A percentile compares a stretch with the other conserved stretches of the same genome.
phyloP scores from a whole-genome alignment of 176 grass and related monocot species.

The Tillandsia fasciculata region DNA sequence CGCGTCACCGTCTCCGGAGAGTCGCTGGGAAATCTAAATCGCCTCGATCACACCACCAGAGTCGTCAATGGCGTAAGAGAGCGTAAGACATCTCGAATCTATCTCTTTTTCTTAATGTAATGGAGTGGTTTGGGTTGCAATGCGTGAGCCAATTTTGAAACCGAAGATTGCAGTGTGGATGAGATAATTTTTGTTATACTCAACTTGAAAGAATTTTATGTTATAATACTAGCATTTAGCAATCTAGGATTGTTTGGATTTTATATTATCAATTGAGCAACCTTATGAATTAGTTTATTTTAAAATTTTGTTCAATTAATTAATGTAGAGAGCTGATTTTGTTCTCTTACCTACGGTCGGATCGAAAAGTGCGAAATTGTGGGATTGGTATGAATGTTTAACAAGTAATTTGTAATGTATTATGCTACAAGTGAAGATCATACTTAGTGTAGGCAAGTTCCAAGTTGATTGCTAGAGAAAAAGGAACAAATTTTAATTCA shows the following conservation, averaged over 20 bases:
- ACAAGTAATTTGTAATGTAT: neutral
- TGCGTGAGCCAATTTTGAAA: neutral
- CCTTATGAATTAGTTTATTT: neutral
- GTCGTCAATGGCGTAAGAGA: constrained; percentile 41
- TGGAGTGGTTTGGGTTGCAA: constrained; percentile 3
- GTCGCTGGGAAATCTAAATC: constrained; percentile 35
- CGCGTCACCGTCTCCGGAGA: neutral
- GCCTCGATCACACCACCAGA: constrained; percentile 33
- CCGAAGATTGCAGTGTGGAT: neutral
- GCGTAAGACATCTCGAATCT: constrained; percentile 30
- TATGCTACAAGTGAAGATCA: neutral
- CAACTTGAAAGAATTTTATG: too few relatives aligned
- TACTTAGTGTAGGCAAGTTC: neutral
- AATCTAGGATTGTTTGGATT: neutral
- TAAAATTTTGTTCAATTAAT: neutral
- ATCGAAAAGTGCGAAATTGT: neutral
- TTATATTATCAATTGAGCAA: neutral
- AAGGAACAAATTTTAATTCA: neutral
- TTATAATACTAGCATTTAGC: neutral
- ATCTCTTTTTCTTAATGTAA: neutral
- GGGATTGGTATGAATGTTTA: neutral
- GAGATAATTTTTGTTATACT: too few relatives aligned
- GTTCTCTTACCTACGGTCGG: neutral
- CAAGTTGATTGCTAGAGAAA: neutral
- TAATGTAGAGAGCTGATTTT: neutral